These are phyloP conservation scores for Hapsidospora chrysogenum DNA, from an alignment of 495 filamentous ascomycete species.

Conservation along the genomic window DNA sequence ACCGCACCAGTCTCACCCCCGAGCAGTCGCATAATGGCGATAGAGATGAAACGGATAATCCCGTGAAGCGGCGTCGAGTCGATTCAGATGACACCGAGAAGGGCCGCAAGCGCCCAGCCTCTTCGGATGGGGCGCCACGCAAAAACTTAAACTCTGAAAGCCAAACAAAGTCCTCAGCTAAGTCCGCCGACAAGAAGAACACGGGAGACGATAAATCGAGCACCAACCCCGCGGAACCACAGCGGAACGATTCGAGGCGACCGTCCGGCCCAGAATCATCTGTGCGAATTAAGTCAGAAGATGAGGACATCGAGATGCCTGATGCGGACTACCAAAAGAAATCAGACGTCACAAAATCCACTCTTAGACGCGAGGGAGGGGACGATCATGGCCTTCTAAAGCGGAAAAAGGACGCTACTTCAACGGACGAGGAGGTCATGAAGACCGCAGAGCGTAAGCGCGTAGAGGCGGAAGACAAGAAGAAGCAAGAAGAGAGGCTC, in stretches of 20 bases:
- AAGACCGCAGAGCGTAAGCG: slow-evolving; percentile 24
- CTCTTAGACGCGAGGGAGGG: no score
- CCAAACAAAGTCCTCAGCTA: slow-evolving; percentile 6
- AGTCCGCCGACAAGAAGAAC: slow-evolving; percentile 20
- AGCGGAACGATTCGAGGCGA: slow-evolving; percentile 21
- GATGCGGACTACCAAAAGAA: slow-evolving; percentile 24
- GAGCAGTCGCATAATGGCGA: slow-evolving; percentile 39
- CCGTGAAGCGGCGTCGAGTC: slow-evolving; percentile 30
- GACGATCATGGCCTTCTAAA: no score
- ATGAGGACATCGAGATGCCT: slow-evolving; percentile 28
- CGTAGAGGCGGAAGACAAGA: slow-evolving; percentile 9
- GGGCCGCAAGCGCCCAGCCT: slow-evolving; percentile 18
- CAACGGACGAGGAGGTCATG: slow-evolving; percentile 15
- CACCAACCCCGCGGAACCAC: slow-evolving; percentile 11
- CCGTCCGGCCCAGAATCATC: slow-evolving; percentile 18
- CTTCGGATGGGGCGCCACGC: slow-evolving; percentile 12
- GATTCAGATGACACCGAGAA: slow-evolving; percentile 27
- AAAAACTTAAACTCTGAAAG: slow-evolving; percentile 15
- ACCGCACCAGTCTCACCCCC: slow-evolving; percentile 50
- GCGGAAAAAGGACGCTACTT: slow-evolving; percentile 27
- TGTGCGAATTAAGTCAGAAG: slow-evolving; percentile 29
- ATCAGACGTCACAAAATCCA: no score
- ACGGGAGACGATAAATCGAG: slow-evolving; percentile 18
- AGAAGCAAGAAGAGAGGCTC: no score
- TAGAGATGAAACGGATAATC: slow-evolving; percentile 34